Conservation (phyloP, 73 alveolate species). For the Paramecium biaurelia region DNA sequence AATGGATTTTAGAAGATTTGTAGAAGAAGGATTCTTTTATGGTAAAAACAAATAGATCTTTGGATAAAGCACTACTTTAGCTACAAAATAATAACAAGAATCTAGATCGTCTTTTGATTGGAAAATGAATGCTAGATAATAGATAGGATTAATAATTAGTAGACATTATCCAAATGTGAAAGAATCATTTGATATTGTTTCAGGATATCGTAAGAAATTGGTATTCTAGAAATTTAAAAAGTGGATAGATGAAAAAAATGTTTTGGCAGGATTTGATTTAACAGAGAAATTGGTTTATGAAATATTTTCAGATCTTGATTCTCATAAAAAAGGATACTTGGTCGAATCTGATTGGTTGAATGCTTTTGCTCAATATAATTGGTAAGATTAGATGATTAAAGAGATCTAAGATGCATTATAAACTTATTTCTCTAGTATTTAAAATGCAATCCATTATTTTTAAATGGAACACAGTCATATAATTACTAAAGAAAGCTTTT, state of each 20-base stretch:
- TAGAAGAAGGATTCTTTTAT: slow-evolving; percentile 71
- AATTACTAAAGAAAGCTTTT: slow-evolving; percentile 59
- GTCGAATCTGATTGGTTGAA: slow-evolving; percentile 78
- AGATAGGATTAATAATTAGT: slow-evolving; percentile 75
- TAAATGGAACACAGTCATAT: slow-evolving; percentile 46
- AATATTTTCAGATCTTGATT: slow-evolving; percentile 81
- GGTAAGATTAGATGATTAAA: slow-evolving; percentile 68
- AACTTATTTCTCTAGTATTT: slow-evolving; percentile 67
- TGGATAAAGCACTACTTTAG: slow-evolving; percentile 43
- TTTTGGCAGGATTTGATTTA: slow-evolving; percentile 82
- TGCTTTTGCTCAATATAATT: slow-evolving; percentile 71
- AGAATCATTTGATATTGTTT: slow-evolving; percentile 70
- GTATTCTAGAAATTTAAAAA: slow-evolving; percentile 69
- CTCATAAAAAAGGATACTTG: slow-evolving; percentile 86
- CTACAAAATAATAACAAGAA: slow-evolving; percentile 59
- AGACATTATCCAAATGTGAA: slow-evolving; percentile 67
- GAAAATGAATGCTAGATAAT: slow-evolving; percentile 79
- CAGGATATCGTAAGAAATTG: slow-evolving; percentile 70
- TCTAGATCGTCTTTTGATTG: slow-evolving; percentile 76
- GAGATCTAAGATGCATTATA: slow-evolving; percentile 76
- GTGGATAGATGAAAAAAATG: slow-evolving; percentile 73
- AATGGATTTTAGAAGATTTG: slow-evolving; percentile 80
- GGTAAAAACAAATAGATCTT: slow-evolving; percentile 48
- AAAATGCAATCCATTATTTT: slow-evolving; percentile 82
- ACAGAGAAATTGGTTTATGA: slow-evolving; percentile 72